Evolutionary conservation across 768 basidiomycete genomes (phyloP), one percentile per base, ranked within the genome.

Genomic region (Lactarius tabidus): DNA sequence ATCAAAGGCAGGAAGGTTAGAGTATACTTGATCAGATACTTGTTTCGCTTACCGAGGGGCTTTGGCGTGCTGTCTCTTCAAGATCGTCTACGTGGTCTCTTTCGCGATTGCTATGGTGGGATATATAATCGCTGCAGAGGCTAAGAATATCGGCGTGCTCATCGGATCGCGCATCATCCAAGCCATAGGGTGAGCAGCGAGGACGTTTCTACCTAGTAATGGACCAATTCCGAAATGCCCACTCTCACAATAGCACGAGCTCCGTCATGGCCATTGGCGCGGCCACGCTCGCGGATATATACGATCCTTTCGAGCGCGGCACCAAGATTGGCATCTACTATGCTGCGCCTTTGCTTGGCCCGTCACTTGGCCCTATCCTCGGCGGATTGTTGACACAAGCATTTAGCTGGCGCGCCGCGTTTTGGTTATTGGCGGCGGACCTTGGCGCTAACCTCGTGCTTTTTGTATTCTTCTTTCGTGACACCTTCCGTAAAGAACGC

Each of bases 401-500:
- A 0, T 87, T 87, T 74, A 81, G 79, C 59, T 96, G 95, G 94
- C 82, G 90, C 41, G 84, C 87, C 9, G 84, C 85, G 0, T 93
- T 95, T 73, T 95, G 90, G 83, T 92, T 95, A 73, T 81, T 94
- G 28, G 78, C 83, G 1, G 85, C 86, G 36, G 80, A 88, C 61
- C 83, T 83, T 10, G 85, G 84, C 1, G 33, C 80, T 38, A 82
- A 81, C 58, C 77, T 84, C 58, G 52, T 85, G 43, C 75, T 79
- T 23, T 91, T 92, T 74, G 61, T 88, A 38, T 74, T 87, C 28
- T 77, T 88, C 71, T 91, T 94, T 78, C 84, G 83, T 64, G 93
- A 95, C 71, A 92, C 92, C 0, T 95, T 91, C 77, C 83, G 93
- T 20, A 78, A 82, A 61, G 91, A 94, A 71, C 87, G 95, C 52